Evolutionary conservation across 2,329 filamentous ascomycete species (phyloP).

Genomic region (Nannizzia gypsea): DNA sequence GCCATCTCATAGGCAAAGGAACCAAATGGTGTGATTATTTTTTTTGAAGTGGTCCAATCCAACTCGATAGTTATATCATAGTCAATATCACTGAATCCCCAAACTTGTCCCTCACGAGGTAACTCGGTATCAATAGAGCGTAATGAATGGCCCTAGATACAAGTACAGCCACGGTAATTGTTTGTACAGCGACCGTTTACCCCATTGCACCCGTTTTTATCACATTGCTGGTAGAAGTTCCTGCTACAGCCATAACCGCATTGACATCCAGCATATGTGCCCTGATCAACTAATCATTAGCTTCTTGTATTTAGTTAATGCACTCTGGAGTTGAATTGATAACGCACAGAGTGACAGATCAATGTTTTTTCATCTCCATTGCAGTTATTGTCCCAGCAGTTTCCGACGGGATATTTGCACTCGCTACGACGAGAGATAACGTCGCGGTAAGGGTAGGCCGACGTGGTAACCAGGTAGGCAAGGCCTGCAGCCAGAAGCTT

Average conservation of each 20-base stretch:
- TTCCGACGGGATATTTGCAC: conserved; percentile 10
- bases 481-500: conserved; percentile 2
- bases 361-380: conserved; percentile 7
- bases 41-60: too few relatives aligned
- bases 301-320: neutral
- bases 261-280: conserved; percentile 8
- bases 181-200: conserved; percentile 10
- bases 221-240: conserved; percentile 6
- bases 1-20: too few relatives aligned
- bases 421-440: neutral
- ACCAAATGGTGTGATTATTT: too few relatives aligned
- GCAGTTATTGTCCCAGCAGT: conserved; percentile 10
- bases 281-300: neutral
- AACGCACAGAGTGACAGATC: conserved; percentile 8
- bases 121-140: neutral
- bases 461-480: conserved; percentile 1
- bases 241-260: conserved; percentile 11
- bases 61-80: too few relatives aligned
- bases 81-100: too few relatives aligned
- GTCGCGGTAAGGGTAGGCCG: conserved; percentile 3
- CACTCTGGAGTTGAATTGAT: neutral
- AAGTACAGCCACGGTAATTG: conserved; percentile 10
- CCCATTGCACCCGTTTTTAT: conserved; percentile 10
- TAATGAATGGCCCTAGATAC: neutral
- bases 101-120: too few relatives aligned